Evolutionary conservation across 2,329 filamentous ascomycete species (phyloP).

Genomic region (Sporothrix phasma): DNA sequence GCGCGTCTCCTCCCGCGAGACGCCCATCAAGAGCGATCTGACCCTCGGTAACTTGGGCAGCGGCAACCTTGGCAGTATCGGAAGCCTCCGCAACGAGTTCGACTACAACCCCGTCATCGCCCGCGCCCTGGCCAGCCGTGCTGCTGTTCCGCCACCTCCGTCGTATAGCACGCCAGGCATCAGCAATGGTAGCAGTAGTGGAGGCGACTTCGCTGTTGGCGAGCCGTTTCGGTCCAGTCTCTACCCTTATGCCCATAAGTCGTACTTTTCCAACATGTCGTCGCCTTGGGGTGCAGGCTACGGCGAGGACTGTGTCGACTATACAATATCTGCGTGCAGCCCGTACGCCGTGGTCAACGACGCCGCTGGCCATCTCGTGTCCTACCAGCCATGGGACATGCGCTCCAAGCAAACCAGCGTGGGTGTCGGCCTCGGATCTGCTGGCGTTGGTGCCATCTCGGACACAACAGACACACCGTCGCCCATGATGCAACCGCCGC

Average conservation of each 20-base stretch:
- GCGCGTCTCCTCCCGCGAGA: conserved; percentile 37
- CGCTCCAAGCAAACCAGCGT: not conserved
- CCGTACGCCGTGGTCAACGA: conserved; percentile 1
- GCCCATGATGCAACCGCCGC: not conserved
- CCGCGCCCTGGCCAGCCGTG: conserved; percentile 7
- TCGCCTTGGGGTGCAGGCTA: conserved; percentile 3
- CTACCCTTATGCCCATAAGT: conserved; percentile 7
- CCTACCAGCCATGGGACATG: not conserved
- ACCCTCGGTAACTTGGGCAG: not conserved
- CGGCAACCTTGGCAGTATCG: not conserved
- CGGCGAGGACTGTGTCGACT: conserved; percentile 6
- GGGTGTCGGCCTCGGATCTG: not conserved
- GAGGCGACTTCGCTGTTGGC: not conserved
- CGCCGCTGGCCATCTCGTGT: not conserved
- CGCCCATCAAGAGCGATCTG: conserved; percentile 5
- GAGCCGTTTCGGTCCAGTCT: conserved; percentile 1
- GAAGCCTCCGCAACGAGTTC: conserved; percentile 5
- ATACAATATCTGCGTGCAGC: not conserved
- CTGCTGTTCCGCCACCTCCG: not conserved
- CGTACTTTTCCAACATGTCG: conserved; percentile 2
- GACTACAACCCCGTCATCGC: conserved; percentile 8
- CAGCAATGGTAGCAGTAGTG: too few species aligned
- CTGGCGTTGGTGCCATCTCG: not conserved
- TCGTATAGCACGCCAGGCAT: not conserved
- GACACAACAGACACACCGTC: not conserved